Percentiles rank a stretch among this genome's conserved stretches.
phyloP scores from a whole-genome alignment of 768 basidiomycete genomes.

The Strobilomyces confusus region DNA sequence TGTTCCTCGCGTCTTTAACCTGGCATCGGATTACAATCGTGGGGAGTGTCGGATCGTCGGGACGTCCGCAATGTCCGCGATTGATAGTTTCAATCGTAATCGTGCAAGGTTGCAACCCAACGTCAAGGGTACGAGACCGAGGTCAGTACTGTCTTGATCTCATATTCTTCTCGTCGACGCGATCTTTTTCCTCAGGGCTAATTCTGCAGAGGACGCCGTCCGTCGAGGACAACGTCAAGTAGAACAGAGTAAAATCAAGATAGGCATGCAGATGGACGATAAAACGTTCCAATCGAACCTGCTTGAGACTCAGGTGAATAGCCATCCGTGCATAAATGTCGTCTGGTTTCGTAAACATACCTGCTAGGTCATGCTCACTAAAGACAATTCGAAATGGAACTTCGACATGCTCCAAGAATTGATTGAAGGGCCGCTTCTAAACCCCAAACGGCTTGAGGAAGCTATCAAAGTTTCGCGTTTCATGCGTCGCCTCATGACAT shows the following conservation, averaged over 20 bases:
- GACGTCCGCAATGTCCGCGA: slow-evolving; percentile 76
- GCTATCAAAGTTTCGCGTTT: slow-evolving; percentile 88
- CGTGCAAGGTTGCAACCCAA: slow-evolving; percentile 63
- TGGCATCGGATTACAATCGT: slow-evolving; percentile 77
- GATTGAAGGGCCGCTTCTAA: slow-evolving; percentile 88
- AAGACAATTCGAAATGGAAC: slow-evolving; percentile 90
- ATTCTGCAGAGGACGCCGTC: slow-evolving; percentile 81
- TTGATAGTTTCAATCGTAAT: slow-evolving; percentile 94
- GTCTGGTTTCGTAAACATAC: not conserved
- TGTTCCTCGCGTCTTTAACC: slow-evolving; percentile 77
- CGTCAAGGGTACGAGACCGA: slow-evolving; percentile 55
- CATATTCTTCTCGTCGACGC: not conserved
- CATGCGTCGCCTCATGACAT: slow-evolving; percentile 84
- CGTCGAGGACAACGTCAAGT: slow-evolving; percentile 87
- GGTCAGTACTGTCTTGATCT: slow-evolving; percentile 39
- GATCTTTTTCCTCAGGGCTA: slow-evolving; percentile 45
- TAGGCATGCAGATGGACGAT: slow-evolving; percentile 95
- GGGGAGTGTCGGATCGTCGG: slow-evolving; percentile 80
- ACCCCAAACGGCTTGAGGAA: slow-evolving; percentile 91
- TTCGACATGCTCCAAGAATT: slow-evolving; percentile 85
- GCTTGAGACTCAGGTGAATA: slow-evolving; percentile 77
- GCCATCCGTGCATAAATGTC: not conserved
- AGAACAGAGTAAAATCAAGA: slow-evolving; percentile 84
- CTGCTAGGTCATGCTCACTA: slow-evolving; percentile 74
- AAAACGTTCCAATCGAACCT: slow-evolving; percentile 80